A percentile compares a stretch with the other conserved stretches of the same genome.
phyloP scores from a whole-genome alignment of 306 rosid genomes.

The Trifolium fragiferum region DNA sequence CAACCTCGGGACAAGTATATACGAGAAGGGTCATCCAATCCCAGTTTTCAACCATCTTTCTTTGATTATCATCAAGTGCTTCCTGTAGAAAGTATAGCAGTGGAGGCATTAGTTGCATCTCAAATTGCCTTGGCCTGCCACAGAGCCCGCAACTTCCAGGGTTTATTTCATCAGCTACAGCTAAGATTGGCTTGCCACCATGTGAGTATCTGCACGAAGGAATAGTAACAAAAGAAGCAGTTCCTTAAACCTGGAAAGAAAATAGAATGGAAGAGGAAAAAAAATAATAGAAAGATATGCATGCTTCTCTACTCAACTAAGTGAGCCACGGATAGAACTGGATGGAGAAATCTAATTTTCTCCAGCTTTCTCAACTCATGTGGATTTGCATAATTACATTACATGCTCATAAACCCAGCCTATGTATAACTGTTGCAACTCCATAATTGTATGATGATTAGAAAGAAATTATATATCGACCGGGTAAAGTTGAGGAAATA shows the following conservation, averaged over 20 bases:
- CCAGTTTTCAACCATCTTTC: conserved; percentile 67
- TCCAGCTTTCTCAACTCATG: conserved; percentile 12
- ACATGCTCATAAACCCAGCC: conserved; percentile 1
- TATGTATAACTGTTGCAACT: conserved; percentile 12
- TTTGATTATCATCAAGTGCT: conserved; percentile 61
- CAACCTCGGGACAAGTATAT: conserved; percentile 81
- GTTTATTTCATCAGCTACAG: conserved; percentile 57
- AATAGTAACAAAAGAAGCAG: conserved; percentile 7
- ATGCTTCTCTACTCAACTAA: conserved; percentile 29
- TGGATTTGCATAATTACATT: conserved; percentile 9
- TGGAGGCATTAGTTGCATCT: conserved; percentile 91
- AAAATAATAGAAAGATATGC: neutral
- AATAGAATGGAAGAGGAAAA: neutral
- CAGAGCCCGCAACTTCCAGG: conserved; percentile 72
- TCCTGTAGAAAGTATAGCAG: conserved; percentile 75
- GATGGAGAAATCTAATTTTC: conserved; percentile 25
- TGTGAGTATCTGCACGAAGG: conserved; percentile 60
- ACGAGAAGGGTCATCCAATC: conserved; percentile 84
- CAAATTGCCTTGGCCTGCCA: conserved; percentile 76
- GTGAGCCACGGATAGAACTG: conserved; percentile 10
- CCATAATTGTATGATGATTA: conserved; percentile 8
- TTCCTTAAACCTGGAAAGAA: too few species aligned
- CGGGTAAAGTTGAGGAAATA: neutral
- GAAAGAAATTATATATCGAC: neutral
- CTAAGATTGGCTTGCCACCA: conserved; percentile 79